Conservation (phyloP, 2,329 filamentous ascomycete species). For the Didymella pomorum region DNA sequence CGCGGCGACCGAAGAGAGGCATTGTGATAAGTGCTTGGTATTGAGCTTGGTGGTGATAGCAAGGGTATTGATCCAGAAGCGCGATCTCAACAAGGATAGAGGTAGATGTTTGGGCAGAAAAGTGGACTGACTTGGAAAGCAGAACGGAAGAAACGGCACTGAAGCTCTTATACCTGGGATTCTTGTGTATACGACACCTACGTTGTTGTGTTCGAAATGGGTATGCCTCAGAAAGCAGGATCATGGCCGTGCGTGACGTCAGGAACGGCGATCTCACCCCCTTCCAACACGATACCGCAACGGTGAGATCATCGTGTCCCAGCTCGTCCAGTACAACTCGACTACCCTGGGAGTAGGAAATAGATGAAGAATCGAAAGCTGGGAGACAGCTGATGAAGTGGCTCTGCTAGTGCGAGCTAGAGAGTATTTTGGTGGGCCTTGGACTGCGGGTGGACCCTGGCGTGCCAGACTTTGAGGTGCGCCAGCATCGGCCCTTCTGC, state of each 20-base stretch:
- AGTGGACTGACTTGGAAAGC: conserved; percentile 11
- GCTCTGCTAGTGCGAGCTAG: conserved; percentile 5
- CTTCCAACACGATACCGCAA: conserved; percentile 12
- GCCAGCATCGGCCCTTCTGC: no score
- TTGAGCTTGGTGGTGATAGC: background rate
- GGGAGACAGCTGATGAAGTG: background rate
- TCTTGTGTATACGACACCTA: background rate
- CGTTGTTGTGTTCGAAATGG: background rate
- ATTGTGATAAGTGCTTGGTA: conserved; percentile 23
- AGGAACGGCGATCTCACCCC: conserved; percentile 22
- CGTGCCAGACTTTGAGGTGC: background rate
- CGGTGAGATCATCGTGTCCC: conserved; percentile 27
- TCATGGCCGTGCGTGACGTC: conserved; percentile 27
- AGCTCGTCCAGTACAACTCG: background rate
- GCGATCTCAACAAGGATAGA: background rate
- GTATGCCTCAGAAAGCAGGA: conserved; percentile 23
- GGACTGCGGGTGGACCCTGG: conserved; percentile 20
- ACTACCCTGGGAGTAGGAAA: no score
- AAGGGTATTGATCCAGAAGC: background rate
- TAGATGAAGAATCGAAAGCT: no score
- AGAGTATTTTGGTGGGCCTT: conserved; percentile 27
- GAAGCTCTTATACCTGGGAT: conserved; percentile 17
- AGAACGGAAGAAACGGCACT: conserved; percentile 12
- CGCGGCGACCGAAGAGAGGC: conserved; percentile 49
- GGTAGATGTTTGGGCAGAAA: background rate